phyloP scores from a whole-genome alignment of 306 rosid genomes.

The Prunus campanulata region DNA sequence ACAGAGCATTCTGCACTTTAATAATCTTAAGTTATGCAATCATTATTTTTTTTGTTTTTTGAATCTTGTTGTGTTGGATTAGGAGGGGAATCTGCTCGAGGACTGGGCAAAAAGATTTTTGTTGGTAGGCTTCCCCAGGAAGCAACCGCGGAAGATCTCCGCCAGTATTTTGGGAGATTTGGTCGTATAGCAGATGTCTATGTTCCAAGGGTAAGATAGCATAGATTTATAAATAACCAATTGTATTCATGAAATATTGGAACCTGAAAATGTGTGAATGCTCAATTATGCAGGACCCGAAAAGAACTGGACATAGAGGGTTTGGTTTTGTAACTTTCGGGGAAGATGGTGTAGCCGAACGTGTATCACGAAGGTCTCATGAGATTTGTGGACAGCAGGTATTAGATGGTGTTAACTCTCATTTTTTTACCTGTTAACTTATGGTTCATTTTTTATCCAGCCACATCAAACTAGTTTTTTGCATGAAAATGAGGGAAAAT shows the following conservation, averaged over 20 bases:
- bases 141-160: constrained; percentile 85
- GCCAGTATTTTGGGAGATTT: constrained; percentile 90
- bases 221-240: not conserved
- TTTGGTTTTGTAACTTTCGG: constrained; percentile 96
- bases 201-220: constrained; percentile 72
- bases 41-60: not conserved
- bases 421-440: not conserved
- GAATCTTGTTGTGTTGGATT: constrained; percentile 19
- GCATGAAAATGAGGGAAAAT: not conserved
- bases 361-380: constrained; percentile 86
- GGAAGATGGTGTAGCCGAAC: constrained; percentile 92
- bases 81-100: constrained; percentile 81
- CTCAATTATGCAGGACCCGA: constrained; percentile 61
- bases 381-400: constrained; percentile 95
- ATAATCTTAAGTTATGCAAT: not conserved
- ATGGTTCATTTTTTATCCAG: not conserved
- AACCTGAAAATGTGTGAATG: constrained; percentile 7
- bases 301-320: constrained; percentile 91
- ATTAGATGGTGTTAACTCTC: constrained; percentile 3
- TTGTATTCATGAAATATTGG: constrained; percentile 4
- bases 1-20: constrained; percentile 9
- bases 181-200: constrained; percentile 87
- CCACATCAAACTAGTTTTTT: not conserved
- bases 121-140: constrained; percentile 89
- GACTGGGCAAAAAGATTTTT: constrained; percentile 75